phyloP scores from a whole-genome alignment of 345 rosid species.

The Salix caprea region DNA sequence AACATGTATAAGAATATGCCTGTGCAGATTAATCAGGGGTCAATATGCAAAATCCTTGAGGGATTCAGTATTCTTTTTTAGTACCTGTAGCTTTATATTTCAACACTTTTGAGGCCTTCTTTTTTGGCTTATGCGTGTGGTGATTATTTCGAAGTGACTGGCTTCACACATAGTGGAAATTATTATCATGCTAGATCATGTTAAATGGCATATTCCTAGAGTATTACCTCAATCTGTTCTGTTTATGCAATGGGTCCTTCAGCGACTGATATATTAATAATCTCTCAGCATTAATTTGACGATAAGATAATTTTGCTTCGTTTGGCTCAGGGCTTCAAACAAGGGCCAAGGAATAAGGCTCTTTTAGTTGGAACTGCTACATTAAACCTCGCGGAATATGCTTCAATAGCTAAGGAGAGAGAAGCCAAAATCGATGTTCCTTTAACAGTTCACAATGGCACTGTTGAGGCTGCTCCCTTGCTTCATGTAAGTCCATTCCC shows the following conservation, averaged over 20 bases:
- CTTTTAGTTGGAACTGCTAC: constrained; percentile 49
- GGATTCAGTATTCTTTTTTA: neutral
- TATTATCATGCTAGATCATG: constrained; percentile 6
- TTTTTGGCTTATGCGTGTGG: neutral
- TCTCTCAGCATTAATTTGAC: neutral
- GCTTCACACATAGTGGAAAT: constrained; percentile 10
- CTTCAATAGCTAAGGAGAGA: constrained; percentile 41
- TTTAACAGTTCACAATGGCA: constrained; percentile 32
- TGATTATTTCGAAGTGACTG: neutral
- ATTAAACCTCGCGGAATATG: constrained; percentile 66
- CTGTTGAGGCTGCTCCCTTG: constrained; percentile 38
- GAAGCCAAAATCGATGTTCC: constrained; percentile 54
- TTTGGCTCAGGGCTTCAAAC: constrained; percentile 38
- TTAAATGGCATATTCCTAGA: constrained; percentile 9
- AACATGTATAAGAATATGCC: neutral
- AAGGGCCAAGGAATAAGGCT: constrained; percentile 47
- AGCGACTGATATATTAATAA: neutral
- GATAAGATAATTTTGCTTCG: neutral
- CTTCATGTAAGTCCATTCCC: constrained; percentile 29
- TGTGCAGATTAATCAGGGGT: neutral
- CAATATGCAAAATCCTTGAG: neutral
- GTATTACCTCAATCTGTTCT: neutral
- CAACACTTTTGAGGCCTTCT: neutral
- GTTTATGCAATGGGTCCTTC: neutral
- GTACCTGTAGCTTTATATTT: neutral